These are phyloP conservation scores for Licmophora abbreviata DNA, from an alignment of 108 stramenopile species.

Conservation along the genomic window DNA sequence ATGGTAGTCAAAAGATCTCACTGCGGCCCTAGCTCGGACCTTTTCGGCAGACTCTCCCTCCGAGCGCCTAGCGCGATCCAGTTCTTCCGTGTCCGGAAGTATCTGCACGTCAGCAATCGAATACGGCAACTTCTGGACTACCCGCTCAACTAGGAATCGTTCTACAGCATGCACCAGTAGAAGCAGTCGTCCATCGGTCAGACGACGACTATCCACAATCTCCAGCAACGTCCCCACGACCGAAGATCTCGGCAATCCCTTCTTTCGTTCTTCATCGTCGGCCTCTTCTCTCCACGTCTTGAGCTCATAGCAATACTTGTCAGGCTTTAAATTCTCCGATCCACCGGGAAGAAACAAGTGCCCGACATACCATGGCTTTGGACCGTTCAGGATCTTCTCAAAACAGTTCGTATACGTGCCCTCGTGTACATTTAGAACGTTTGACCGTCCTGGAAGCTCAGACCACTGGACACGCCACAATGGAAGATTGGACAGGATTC, in stretches of 20 bases:
- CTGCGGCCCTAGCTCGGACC: conserved; percentile 30
- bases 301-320: conserved; percentile 11
- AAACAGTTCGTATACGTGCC: conserved; percentile 70
- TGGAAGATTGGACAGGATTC: conserved; percentile 38
- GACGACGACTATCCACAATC: conserved; percentile 57
- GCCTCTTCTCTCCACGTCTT: conserved; percentile 34
- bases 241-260: conserved; percentile 20
- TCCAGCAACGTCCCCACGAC: conserved; percentile 58
- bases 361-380: conserved; percentile 48
- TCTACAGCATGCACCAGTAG: conserved; percentile 65
- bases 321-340: conserved; percentile 6
- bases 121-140: conserved; percentile 47
- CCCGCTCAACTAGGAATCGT: conserved; percentile 55
- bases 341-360: conserved; percentile 50
- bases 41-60: conserved; percentile 2
- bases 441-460: conserved; percentile 69
- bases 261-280: neutral
- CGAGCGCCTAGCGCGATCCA: conserved; percentile 10
- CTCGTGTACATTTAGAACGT: conserved; percentile 69
- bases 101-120: conserved; percentile 55
- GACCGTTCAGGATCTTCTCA: conserved; percentile 37
- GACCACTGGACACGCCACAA: conserved; percentile 65
- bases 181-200: conserved; percentile 57
- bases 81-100: conserved; percentile 60
- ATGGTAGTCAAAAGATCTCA: conserved; percentile 52